Conservation (phyloP, 139 green algal genomes). For the Chlamydomonas sp. region DNA sequence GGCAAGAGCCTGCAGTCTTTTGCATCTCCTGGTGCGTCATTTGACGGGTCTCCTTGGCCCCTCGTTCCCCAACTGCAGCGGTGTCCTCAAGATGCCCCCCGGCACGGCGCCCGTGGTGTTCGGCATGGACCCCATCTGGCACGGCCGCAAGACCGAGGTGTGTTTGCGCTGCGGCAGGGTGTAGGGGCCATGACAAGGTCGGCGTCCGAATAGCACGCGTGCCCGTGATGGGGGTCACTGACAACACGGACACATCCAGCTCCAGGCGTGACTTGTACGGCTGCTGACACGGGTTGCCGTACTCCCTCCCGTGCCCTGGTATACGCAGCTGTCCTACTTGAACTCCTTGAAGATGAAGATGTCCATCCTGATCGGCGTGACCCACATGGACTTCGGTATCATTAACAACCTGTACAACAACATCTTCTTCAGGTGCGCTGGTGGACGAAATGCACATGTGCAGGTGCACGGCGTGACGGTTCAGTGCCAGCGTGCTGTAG, state of each 20-base stretch:
- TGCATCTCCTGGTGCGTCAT: no score
- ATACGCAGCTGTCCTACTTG: conserved; percentile 40
- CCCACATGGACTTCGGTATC: conserved; percentile 98
- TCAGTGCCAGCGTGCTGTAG: neutral
- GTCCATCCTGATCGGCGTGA: conserved; percentile 92
- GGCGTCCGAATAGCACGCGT: no score
- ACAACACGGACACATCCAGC: no score
- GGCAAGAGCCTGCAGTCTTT: no score
- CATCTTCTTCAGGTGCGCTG: conserved; percentile 37
- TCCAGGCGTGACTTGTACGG: no score
- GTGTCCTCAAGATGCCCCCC: neutral
- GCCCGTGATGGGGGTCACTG: no score
- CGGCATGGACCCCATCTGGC: conserved; percentile 94
- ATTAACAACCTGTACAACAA: conserved; percentile 94
- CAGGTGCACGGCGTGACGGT: neutral
- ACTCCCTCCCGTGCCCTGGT: conserved; percentile 4
- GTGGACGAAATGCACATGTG: no score
- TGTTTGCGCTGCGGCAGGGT: conserved; percentile 59
- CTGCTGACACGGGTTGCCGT: no score
- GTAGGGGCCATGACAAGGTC: no score
- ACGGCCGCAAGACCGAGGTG: conserved; percentile 93
- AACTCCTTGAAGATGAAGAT: conserved; percentile 99
- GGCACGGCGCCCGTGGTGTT: conserved; percentile 75
- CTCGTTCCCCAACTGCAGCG: neutral
- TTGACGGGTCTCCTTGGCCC: no score